Percentiles rank a stretch among this genome's conserved stretches.
Evolutionary conservation across 1,284 basidiomycete genomes (phyloP).

Genomic region (Wallemia hederae): DNA sequence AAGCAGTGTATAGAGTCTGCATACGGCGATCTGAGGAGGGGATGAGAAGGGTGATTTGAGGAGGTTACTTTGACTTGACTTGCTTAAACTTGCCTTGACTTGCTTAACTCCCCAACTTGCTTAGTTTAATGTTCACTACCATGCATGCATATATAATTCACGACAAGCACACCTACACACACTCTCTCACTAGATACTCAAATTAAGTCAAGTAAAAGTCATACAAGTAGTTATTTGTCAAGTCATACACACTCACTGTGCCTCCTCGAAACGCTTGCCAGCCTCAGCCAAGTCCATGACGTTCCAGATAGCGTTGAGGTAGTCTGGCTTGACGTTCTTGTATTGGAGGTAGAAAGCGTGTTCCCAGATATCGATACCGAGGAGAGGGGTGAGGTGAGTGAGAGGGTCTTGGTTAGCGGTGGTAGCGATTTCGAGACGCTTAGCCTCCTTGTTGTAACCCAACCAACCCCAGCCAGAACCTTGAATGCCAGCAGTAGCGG

Average conservation of each 20-base stretch:
- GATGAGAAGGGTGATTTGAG: too few relatives aligned
- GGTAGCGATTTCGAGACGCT: constrained; percentile 62
- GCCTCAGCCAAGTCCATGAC: constrained; percentile 81
- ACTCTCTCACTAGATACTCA: too few relatives aligned
- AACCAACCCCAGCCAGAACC: constrained; percentile 98
- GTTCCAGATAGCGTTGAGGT: constrained; percentile 68
- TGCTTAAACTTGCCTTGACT: not conserved
- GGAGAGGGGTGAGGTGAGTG: constrained; percentile 51
- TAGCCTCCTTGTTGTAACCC: constrained; percentile 36
- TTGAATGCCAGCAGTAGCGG: constrained; percentile 73
- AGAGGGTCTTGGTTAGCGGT: constrained; percentile 94
- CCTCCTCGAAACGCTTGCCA: constrained; percentile 38
- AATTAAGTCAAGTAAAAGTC: not conserved
- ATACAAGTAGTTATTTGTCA: too few relatives aligned
- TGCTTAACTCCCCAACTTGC: not conserved
- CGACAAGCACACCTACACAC: too few relatives aligned
- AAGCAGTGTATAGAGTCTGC: constrained; percentile 56
- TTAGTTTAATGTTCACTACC: too few relatives aligned
- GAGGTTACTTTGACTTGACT: not conserved
- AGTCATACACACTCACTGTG: too few relatives aligned
- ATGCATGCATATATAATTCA: not conserved
- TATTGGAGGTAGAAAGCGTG: constrained; percentile 8
- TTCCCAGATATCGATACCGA: constrained; percentile 58
- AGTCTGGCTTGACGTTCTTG: constrained; percentile 36
- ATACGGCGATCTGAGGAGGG: constrained; percentile 12